A percentile compares a stretch with the other conserved stretches of the same genome.
phyloP scores from a whole-genome alignment of 2,329 filamentous ascomycete species.

The Diaporthe vexans region DNA sequence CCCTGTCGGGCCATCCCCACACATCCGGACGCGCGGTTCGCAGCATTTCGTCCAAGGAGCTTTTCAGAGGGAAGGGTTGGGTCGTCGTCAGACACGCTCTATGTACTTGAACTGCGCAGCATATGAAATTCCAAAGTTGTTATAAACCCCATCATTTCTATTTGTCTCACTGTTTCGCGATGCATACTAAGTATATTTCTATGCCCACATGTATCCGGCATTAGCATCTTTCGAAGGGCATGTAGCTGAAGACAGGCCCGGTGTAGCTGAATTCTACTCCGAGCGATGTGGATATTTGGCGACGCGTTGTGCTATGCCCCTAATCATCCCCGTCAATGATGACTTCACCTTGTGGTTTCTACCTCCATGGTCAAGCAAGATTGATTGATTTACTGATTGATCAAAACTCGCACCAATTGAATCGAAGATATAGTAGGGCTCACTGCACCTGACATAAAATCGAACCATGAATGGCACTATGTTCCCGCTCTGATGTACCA shows the following conservation, averaged over 20 bases:
- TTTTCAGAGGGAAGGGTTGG: neutral
- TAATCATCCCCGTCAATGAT: neutral
- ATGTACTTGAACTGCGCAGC: neutral
- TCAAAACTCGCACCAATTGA: neutral
- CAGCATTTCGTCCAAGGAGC: conserved; percentile 4
- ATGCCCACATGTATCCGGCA: neutral
- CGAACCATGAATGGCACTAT: neutral
- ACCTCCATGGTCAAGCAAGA: too few relatives aligned
- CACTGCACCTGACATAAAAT: neutral
- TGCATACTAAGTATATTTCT: neutral
- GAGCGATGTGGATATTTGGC: neutral
- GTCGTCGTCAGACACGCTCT: neutral
- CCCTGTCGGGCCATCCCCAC: conserved; percentile 32
- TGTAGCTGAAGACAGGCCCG: neutral
- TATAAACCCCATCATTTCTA: neutral
- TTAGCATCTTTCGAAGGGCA: neutral
- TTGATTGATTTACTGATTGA: neutral
- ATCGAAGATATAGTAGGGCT: neutral
- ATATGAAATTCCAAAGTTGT: neutral
- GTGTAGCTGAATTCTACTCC: neutral
- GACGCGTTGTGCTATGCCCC: neutral
- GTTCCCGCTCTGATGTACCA: neutral
- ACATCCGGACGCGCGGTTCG: neutral
- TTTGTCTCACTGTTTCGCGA: neutral
- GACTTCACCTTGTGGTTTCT: neutral